Evolutionary conservation across 192 early-diverging fungal genomes (phyloP), one percentile per base, ranked within the genome.

Genomic region (Rhizophagus prolifer): DNA sequence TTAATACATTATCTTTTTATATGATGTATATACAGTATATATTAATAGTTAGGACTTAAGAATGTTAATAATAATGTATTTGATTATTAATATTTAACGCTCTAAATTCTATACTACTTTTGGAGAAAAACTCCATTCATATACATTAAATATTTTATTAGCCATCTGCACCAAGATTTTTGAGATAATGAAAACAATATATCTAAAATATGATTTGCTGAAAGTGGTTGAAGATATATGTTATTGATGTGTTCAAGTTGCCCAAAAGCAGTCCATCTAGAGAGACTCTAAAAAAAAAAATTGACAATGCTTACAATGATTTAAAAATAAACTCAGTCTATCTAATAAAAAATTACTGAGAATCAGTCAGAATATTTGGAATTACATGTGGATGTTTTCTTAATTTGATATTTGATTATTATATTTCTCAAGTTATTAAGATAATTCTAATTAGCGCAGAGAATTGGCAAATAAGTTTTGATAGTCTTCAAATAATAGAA

Each of bases 401-500:
- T 31, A 31, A 44, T 6, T 58, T 46, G 70, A 41, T 30, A 41
- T 25, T 50, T 31, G 47, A 72, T 58, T 13, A 72, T 9, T 30
- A 23, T 71, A 71, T 71, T 71, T 71, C 28, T 71, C 19, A 71
- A 58, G n/a, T 71, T 71, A 71, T 1, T 71, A 28, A 71, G 7
- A 67, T 67, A 67, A 19, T 30, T 38, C 36, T 30, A 67, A 58
- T 58, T 58, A 71, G 30, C 36, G 50, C 14, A 58, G 70, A 58
- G 34, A 71, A 71, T 58, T 71, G 44, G 50, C 34, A 25, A 28
- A 58, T 50, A 31, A 71, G n/a, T 71, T 71, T 71, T 71, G 28
- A 71, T 58, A 54, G 21, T 30, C 50, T 47, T 58, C 14, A 9
- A 71, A 71, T 28, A 50, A 71, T 71, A 58, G 50, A 71, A 58